Evolutionary conservation across 202 grass and related monocot species (phyloP).

Genomic region (Schoenoplectus tabernaemontani): DNA sequence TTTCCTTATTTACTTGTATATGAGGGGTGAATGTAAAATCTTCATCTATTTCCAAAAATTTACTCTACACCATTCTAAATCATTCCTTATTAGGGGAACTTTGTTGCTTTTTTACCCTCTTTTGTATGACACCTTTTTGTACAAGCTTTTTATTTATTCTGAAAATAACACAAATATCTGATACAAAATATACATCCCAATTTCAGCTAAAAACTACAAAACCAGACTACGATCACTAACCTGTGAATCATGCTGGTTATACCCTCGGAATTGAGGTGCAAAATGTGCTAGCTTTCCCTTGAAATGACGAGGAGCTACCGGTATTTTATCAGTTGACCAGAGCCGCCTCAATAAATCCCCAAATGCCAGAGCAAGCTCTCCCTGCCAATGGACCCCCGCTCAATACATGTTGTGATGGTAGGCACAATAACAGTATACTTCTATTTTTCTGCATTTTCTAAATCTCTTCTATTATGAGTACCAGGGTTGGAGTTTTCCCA

Average conservation of each 20-base stretch:
- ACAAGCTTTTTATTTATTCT: background rate
- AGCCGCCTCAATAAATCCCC: constrained; percentile 81
- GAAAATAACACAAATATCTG: background rate
- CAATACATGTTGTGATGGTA: background rate
- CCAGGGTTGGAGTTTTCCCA: background rate
- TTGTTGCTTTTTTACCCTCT: background rate
- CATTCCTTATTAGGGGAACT: background rate
- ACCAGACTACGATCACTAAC: constrained; percentile 29
- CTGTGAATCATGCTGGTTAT: constrained; percentile 98
- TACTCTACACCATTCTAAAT: background rate
- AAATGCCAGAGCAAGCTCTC: constrained; percentile 82
- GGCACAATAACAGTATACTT: background rate
- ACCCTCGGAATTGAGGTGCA: constrained; percentile 87
- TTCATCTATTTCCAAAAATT: background rate
- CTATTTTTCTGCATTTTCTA: background rate
- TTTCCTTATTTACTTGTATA: background rate
- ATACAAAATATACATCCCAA: background rate
- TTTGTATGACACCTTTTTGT: background rate
- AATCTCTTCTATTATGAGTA: background rate
- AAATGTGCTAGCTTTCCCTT: constrained; percentile 69
- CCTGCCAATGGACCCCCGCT: constrained; percentile 31
- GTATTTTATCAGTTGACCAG: constrained; percentile 66
- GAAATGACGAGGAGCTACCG: constrained; percentile 59
- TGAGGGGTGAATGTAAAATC: background rate
- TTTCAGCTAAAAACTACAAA: background rate